Evolutionary conservation across 2,329 filamentous ascomycete species (phyloP).

Genomic region (Laburnicola sp.): DNA sequence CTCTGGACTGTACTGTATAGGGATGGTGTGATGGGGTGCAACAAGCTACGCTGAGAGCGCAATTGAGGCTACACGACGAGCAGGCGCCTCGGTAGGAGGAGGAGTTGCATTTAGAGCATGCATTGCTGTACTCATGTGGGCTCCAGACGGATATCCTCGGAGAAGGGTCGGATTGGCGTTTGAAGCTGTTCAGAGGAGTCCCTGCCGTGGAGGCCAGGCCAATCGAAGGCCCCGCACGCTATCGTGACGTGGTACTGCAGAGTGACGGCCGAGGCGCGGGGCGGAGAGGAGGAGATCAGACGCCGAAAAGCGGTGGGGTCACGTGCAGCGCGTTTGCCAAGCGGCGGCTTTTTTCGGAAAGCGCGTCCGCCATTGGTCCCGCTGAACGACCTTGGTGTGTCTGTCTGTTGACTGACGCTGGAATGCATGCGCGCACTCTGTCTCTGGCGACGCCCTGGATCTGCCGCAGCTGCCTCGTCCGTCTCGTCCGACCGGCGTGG

Average conservation of each 20-base stretch:
- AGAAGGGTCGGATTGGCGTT: constrained; percentile 28
- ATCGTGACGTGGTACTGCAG: constrained; percentile 5
- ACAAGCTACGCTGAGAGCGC: too few relatives aligned
- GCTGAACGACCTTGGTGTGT: not conserved
- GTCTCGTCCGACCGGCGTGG: constrained; percentile 39
- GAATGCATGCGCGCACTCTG: too few relatives aligned
- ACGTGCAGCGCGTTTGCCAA: constrained; percentile 33
- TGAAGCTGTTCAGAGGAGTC: constrained; percentile 13
- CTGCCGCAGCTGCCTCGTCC: constrained; percentile 53
- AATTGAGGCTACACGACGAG: too few relatives aligned
- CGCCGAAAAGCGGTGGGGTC: constrained; percentile 13
- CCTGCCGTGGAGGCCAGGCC: constrained; percentile 2
- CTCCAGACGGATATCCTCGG: constrained; percentile 34
- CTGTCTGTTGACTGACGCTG: constrained; percentile 2
- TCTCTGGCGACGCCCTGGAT: constrained; percentile 47
- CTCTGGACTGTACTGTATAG: too few relatives aligned
- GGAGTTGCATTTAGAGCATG: not conserved
- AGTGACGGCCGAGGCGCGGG: not conserved
- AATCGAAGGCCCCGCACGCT: not conserved
- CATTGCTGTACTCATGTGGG: not conserved
- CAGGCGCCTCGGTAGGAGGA: not conserved
- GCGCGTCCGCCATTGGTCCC: constrained; percentile 22
- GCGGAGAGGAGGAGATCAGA: not conserved
- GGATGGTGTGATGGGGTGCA: too few relatives aligned
- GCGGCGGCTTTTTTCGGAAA: constrained; percentile 22